Percentiles rank a stretch among this genome's conserved stretches.
phyloP scores from a whole-genome alignment of 2,329 filamentous ascomycete genomes.

The Davidsoniella neocaledoniae region DNA sequence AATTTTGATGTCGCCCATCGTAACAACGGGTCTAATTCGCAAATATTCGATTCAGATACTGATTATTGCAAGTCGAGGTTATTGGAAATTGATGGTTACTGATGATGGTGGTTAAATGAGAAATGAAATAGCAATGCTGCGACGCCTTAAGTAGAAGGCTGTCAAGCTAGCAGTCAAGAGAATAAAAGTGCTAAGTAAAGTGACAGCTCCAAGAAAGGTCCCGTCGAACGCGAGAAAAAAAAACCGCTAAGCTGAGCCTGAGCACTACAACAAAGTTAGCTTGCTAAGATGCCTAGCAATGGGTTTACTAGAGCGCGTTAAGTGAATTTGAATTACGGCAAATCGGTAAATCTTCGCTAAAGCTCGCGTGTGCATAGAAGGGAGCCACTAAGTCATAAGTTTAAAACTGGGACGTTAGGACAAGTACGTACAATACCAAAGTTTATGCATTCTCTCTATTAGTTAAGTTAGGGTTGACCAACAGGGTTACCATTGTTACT shows the following conservation, averaged over 20 bases:
- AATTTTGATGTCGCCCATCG: slow-evolving; percentile 77
- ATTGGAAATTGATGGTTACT: background rate
- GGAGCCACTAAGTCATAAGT: no score
- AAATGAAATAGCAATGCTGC: background rate
- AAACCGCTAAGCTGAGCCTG: background rate
- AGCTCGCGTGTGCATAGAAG: background rate
- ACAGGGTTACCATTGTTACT: no score
- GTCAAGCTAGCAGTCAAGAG: background rate
- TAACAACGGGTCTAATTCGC: slow-evolving; percentile 15
- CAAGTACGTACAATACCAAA: no score
- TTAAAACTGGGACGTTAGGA: no score
- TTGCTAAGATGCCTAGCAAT: background rate
- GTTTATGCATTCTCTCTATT: no score
- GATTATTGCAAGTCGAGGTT: background rate
- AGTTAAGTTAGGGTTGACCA: no score
- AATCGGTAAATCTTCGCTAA: slow-evolving; percentile 2
- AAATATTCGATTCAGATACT: background rate
- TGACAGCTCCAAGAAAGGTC: background rate
- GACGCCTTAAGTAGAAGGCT: background rate
- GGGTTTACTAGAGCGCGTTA: background rate
- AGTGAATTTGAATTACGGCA: background rate
- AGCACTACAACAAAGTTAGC: background rate
- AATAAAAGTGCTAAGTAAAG: background rate
- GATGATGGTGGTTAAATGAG: background rate
- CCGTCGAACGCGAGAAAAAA: background rate